Percentiles rank a stretch among this genome's conserved stretches.
These are phyloP conservation scores for Draba incana DNA, from an alignment of 345 rosid genomes.

Conservation along the genomic window DNA sequence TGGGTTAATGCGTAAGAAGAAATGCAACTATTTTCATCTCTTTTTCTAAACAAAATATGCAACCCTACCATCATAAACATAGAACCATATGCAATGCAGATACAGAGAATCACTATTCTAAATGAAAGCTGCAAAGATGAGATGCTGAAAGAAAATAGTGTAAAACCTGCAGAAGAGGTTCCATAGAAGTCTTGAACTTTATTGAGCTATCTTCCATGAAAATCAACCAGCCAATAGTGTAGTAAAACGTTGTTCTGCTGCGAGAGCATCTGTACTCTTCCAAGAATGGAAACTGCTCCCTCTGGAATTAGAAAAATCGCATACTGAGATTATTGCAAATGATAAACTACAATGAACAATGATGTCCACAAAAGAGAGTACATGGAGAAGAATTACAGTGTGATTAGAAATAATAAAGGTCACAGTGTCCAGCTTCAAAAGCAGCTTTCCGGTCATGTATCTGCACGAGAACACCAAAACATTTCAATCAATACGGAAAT, in stretches of 20 bases:
- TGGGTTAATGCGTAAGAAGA: constrained; percentile 17
- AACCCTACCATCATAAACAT: constrained; percentile 11
- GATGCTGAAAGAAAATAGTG: constrained; percentile 16
- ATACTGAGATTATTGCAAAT: constrained; percentile 17
- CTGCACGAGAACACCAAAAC: constrained; percentile 48
- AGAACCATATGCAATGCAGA: constrained; percentile 18
- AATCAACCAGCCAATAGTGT: constrained; percentile 94
- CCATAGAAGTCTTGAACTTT: constrained; percentile 98
- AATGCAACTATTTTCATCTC: constrained; percentile 1
- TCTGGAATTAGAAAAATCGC: constrained; percentile 53
- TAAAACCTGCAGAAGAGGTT: constrained; percentile 77
- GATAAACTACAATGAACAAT: constrained; percentile 18
- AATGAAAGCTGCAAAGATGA: constrained; percentile 21
- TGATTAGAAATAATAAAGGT: constrained; percentile 94
- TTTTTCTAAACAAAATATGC: neutral
- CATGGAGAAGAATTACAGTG: constrained; percentile 61
- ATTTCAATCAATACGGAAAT: neutral
- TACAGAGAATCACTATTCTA: constrained; percentile 4
- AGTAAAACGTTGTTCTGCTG: constrained; percentile 94
- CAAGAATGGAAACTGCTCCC: constrained; percentile 94
- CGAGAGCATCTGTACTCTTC: constrained; percentile 93
- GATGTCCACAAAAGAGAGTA: constrained; percentile 25
- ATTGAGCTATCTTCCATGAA: constrained; percentile 97
- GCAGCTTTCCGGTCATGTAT: constrained; percentile 98
- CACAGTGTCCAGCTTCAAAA: constrained; percentile 86